Evolutionary conservation across 2,329 filamentous ascomycete genomes (phyloP).

Genomic region (Fusarium pseudograminearum): DNA sequence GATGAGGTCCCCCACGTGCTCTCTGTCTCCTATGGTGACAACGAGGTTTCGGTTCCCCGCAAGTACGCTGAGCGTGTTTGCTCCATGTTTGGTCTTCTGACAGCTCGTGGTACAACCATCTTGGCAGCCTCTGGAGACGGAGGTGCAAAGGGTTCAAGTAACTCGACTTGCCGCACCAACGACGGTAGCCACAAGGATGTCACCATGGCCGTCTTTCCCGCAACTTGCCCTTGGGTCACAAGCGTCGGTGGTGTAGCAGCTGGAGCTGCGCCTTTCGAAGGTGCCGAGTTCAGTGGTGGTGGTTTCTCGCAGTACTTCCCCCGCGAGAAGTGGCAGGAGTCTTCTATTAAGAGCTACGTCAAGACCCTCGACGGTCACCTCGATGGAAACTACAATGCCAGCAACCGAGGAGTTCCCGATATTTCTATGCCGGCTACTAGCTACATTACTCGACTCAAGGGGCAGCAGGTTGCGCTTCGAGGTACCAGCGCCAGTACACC

Average conservation of each 20-base stretch:
- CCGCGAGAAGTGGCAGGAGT: constrained; percentile 60
- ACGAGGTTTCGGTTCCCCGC: constrained; percentile 66
- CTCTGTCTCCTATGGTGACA: constrained; percentile 69
- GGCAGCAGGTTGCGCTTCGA: constrained; percentile 46
- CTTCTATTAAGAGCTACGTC: constrained; percentile 57
- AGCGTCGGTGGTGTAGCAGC: constrained; percentile 70
- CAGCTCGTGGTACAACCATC: constrained; percentile 64
- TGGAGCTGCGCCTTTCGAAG: constrained; percentile 53
- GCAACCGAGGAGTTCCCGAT: constrained; percentile 64
- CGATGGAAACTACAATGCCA: constrained; percentile 57
- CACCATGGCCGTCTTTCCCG: constrained; percentile 73
- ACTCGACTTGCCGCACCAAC: constrained; percentile 68
- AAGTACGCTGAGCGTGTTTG: constrained; percentile 66
- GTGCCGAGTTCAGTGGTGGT: constrained; percentile 61
- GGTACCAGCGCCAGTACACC: constrained; percentile 67
- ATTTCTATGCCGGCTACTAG: constrained; percentile 68
- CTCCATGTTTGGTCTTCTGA: constrained; percentile 64
- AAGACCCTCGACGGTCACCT: constrained; percentile 57
- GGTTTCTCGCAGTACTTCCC: constrained; percentile 66
- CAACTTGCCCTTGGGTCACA: constrained; percentile 76
- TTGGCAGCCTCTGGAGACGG: constrained; percentile 65
- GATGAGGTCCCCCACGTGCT: constrained; percentile 66
- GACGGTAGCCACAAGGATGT: constrained; percentile 67
- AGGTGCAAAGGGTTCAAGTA: constrained; percentile 58
- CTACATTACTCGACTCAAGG: constrained; percentile 58